Conservation (phyloP, 495 filamentous ascomycete species). For the Hypoxylon lienhwacheense region DNA sequence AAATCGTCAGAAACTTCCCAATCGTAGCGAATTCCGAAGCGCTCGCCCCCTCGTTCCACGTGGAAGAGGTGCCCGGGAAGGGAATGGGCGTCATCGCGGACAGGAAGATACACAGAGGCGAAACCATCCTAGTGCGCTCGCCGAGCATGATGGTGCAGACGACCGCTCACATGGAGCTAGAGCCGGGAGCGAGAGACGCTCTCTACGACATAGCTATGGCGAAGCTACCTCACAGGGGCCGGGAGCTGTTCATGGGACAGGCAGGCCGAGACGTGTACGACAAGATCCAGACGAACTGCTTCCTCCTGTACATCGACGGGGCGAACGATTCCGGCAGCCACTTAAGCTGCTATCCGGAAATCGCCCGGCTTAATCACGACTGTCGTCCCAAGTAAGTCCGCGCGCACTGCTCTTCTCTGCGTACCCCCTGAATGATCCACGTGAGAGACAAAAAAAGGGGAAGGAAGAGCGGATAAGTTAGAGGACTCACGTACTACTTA, state of each 20-base stretch:
- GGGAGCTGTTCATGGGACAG: slow-evolving; percentile 39
- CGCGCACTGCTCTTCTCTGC: not conserved
- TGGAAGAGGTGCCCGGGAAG: slow-evolving; percentile 40
- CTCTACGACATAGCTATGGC: slow-evolving; percentile 40
- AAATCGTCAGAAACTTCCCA: slow-evolving; percentile 26
- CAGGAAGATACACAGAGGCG: slow-evolving; percentile 42
- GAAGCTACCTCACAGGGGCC: slow-evolving; percentile 29
- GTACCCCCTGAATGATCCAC: too few species aligned
- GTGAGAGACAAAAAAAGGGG: too few species aligned
- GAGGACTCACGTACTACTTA: not conserved
- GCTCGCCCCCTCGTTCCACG: slow-evolving; percentile 33
- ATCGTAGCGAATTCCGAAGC: slow-evolving; percentile 8
- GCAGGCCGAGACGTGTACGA: slow-evolving; percentile 36
- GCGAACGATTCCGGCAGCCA: slow-evolving; percentile 35
- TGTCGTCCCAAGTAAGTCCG: slow-evolving; percentile 49
- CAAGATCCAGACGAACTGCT: slow-evolving; percentile 47
- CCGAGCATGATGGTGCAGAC: slow-evolving; percentile 41
- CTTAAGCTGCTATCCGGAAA: slow-evolving; percentile 42
- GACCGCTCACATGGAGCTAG: slow-evolving; percentile 34
- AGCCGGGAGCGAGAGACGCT: slow-evolving; percentile 12
- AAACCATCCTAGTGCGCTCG: slow-evolving; percentile 41
- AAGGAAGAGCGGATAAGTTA: too few species aligned
- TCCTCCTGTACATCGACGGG: slow-evolving; percentile 43
- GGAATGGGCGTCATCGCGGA: slow-evolving; percentile 47
- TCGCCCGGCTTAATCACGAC: slow-evolving; percentile 48